Evolutionary conservation across 2,329 filamentous ascomycete species (phyloP), one percentile per base, ranked within the genome.

Genomic region (Venturia asperata): DNA sequence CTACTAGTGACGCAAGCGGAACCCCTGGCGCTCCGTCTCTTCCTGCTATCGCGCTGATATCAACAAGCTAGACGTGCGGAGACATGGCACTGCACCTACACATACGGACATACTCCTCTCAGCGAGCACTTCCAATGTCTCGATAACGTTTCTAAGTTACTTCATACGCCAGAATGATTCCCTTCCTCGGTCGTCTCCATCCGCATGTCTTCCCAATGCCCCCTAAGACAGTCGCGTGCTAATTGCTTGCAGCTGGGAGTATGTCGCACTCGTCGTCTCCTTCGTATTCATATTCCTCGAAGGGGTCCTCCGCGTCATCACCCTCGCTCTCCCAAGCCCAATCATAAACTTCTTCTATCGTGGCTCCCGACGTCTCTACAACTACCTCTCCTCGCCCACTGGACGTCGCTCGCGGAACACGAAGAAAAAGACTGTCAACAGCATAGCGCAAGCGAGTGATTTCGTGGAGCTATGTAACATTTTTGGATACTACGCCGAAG

Each of bases 401-500:
- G 85, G 86, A 49, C 88, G 86, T 70, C 85, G 83, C 70, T 87
- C 85, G 11, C 85, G 88, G 66, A 84, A 85, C 67, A 85, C 83
- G 72, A 88, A 87, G 72, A 89, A 88, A 86, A 85, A 84, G 47
- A 82, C 91, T 65, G 91, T 90, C 47, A 83, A 79, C n/a, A 86
- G 87, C 10, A 87, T 99, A 66, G 88, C 91, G 65, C 88, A 94
- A 73, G 91, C 93, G 5, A 85, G 90, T 67, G 94, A 97, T 73
- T 97, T 99, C 74, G 86, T 91, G 58, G 93, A 97, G 73, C 84
- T 99, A n/a, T 97, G 93, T 76, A 88, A 87, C 47, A 79, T 96
- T 15, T 96, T 88, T 76, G 93, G 92, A 60, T 97, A 97, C 77
- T 89, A 91, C 70, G 91, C 93, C 6, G 94, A 99, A 75, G 94